Percentiles rank a stretch among this genome's conserved stretches.
Conservation (phyloP, 805 yeast genomes). For the Pichia heedii region DNA sequence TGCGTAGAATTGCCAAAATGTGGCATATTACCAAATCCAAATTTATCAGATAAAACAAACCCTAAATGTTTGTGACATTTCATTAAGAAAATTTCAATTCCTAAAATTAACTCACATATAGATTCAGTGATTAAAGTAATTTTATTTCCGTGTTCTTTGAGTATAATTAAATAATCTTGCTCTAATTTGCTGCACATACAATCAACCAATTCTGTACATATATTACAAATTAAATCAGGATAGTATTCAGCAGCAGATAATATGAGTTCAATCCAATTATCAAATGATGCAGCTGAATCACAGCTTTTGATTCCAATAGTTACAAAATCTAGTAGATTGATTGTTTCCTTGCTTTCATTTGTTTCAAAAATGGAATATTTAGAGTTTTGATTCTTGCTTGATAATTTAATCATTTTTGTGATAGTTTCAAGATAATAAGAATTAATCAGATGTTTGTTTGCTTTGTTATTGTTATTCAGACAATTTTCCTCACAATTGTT, state of each 20-base stretch:
- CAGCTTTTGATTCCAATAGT: slow-evolving; percentile 19
- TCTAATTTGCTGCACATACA: slow-evolving; percentile 24
- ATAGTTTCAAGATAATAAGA: slow-evolving; percentile 20
- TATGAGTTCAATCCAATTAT: slow-evolving; percentile 22
- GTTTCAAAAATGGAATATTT: slow-evolving; percentile 5
- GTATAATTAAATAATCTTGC: slow-evolving; percentile 11
- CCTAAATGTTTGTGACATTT: slow-evolving; percentile 46
- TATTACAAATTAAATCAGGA: slow-evolving; percentile 19
- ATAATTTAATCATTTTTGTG: slow-evolving; percentile 18
- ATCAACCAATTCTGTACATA: slow-evolving; percentile 17
- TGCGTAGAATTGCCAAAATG: not conserved
- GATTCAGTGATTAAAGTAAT: slow-evolving; percentile 28
- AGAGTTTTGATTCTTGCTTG: slow-evolving; percentile 14
- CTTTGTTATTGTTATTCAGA: not conserved
- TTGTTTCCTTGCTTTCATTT: not conserved
- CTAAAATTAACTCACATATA: slow-evolving; percentile 38
- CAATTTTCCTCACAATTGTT: slow-evolving; percentile 7
- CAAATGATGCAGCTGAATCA: slow-evolving; percentile 16
- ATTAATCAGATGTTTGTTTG: not conserved
- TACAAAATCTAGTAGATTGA: slow-evolving; percentile 20
- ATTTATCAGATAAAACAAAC: slow-evolving; percentile 13
- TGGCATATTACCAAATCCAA: slow-evolving; percentile 8
- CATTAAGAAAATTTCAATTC: slow-evolving; percentile 58
- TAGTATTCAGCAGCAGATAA: slow-evolving; percentile 17
- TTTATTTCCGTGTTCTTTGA: not conserved